phyloP scores from a whole-genome alignment of 108 stramenopile genomes.

The Parietichytrium sp. region DNA sequence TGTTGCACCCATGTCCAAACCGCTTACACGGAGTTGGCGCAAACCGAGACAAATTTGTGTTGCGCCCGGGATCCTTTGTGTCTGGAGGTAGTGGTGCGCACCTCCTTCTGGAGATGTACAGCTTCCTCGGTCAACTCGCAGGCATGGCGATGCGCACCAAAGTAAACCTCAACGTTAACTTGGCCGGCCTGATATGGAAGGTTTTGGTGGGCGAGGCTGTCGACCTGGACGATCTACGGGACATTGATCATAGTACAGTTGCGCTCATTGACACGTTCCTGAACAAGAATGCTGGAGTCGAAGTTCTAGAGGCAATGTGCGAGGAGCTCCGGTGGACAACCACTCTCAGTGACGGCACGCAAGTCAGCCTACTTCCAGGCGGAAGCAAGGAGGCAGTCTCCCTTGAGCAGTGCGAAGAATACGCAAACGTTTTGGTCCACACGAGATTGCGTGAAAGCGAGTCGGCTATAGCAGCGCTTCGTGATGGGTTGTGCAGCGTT shows the following conservation, averaged over 20 bases:
- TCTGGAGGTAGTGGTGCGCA: conserved; percentile 12
- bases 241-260: conserved; percentile 50
- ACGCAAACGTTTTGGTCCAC: neutral
- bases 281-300: neutral
- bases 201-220: conserved; percentile 51
- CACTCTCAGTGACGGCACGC: conserved; percentile 15
- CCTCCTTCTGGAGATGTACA: conserved; percentile 47
- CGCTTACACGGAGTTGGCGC: conserved; percentile 51
- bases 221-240: conserved; percentile 45
- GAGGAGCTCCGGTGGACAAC: conserved; percentile 41
- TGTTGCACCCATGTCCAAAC: conserved; percentile 54
- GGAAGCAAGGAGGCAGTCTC: conserved; percentile 24
- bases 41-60: conserved; percentile 51
- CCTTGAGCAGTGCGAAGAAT: neutral
- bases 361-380: conserved; percentile 27
- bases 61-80: neutral
- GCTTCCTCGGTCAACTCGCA: conserved; percentile 57
- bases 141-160: conserved; percentile 51
- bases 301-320: conserved; percentile 13
- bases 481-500: conserved; percentile 51
- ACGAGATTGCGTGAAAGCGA: conserved; percentile 37
- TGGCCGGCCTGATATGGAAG: conserved; percentile 57
- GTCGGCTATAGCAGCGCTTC: neutral
- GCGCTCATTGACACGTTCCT: conserved; percentile 43
- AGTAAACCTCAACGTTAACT: conserved; percentile 50